A percentile compares a stretch with the other conserved stretches of the same genome.
phyloP scores from a whole-genome alignment of 345 rosid genomes.

The Populus ilicifolia region DNA sequence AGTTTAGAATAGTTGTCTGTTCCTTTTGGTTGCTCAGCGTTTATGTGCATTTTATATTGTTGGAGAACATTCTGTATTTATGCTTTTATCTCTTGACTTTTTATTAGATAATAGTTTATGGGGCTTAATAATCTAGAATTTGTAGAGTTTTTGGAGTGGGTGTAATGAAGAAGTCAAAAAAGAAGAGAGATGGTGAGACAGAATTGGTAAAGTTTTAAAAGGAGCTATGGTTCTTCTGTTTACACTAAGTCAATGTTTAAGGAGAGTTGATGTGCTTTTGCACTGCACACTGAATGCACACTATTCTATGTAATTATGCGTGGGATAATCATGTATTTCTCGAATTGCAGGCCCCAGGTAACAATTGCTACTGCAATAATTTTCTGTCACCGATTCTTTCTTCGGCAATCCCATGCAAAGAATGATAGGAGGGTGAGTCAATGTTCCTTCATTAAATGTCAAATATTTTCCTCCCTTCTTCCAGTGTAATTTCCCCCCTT shows the following conservation, averaged over 20 bases:
- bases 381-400: conserved; percentile 92
- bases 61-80: background rate
- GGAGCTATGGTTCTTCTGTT: background rate
- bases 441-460: background rate
- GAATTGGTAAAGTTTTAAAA: background rate
- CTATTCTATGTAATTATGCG: background rate
- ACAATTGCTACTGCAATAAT: conserved; percentile 98
- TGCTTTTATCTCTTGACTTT: background rate
- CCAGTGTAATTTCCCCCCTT: background rate
- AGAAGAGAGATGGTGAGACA: background rate
- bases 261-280: background rate
- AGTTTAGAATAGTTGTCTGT: background rate
- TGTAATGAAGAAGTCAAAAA: background rate
- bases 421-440: conserved; percentile 78
- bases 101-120: background rate
- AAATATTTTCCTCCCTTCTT: background rate
- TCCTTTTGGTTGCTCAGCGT: background rate
- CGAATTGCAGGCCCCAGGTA: conserved; percentile 84
- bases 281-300: background rate
- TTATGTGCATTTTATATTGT: no score
- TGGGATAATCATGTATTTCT: conserved; percentile 3
- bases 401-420: conserved; percentile 87
- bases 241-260: no score
- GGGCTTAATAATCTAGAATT: background rate
- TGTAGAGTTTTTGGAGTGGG: background rate